Evolutionary conservation across 1,284 basidiomycete species (phyloP).

Genomic region (Vanrija sp.): DNA sequence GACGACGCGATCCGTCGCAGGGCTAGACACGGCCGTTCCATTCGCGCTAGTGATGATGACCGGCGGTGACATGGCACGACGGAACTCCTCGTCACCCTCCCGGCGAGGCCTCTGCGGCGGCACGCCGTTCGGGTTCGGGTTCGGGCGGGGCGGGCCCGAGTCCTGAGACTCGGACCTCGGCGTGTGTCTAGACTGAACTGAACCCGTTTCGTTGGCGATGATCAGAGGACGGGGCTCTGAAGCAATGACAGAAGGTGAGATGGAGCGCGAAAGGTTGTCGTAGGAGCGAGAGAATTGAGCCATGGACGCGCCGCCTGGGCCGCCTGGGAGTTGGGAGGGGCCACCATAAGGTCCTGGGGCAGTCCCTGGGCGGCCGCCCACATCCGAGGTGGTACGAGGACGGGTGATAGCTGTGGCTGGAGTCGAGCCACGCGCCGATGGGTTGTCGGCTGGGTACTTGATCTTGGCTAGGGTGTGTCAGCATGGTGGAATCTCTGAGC

Average conservation of each 20-base stretch:
- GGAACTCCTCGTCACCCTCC: constrained; percentile 61
- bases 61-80: constrained; percentile 51
- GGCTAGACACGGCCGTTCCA: constrained; percentile 7
- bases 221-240: constrained; percentile 19
- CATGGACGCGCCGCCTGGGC: neutral
- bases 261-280: constrained; percentile 30
- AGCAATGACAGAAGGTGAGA: constrained; percentile 22
- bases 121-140: constrained; percentile 48
- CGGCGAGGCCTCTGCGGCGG: constrained; percentile 60
- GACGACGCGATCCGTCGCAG: constrained; percentile 9
- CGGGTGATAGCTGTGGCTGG: constrained; percentile 2
- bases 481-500: neutral
- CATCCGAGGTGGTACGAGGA: constrained; percentile 17
- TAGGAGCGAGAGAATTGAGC: constrained; percentile 21
- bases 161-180: constrained; percentile 19
- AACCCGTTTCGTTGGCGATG: constrained; percentile 16
- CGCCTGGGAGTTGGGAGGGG: neutral
- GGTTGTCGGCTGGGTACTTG: constrained; percentile 70
- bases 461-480: constrained; percentile 66
- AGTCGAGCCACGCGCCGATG: constrained; percentile 3
- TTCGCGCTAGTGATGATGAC: constrained; percentile 32
- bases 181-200: constrained; percentile 1
- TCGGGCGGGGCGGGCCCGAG: constrained; percentile 4
- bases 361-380: constrained; percentile 1
- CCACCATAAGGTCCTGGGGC: constrained; percentile 5